Percentiles rank a stretch among this genome's conserved stretches.
These are phyloP conservation scores for Rhizopus microsporus DNA, from an alignment of 371 early-diverging fungal species.

Conservation along the genomic window DNA sequence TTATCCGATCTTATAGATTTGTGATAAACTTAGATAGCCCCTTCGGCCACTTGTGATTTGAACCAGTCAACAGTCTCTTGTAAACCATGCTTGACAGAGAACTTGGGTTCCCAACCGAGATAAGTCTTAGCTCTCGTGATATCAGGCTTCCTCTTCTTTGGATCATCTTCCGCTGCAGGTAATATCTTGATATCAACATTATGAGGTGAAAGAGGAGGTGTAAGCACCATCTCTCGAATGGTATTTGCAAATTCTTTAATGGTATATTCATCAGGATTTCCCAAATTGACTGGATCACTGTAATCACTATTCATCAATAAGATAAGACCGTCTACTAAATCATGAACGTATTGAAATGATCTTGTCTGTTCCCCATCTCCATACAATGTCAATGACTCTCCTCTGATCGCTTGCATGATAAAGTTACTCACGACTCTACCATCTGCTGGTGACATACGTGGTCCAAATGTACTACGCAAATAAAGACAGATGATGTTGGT, in stretches of 20 bases:
- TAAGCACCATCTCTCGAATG: conserved; percentile 68
- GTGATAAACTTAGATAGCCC: conserved; percentile 23
- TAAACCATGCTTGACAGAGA: conserved; percentile 77
- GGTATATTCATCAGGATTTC: conserved; percentile 88
- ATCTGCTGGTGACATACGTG: conserved; percentile 87
- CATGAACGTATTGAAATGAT: conserved; percentile 89
- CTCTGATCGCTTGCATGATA: conserved; percentile 82
- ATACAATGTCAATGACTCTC: conserved; percentile 79
- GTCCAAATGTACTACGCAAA: conserved; percentile 51
- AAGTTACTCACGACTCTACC: conserved; percentile 92
- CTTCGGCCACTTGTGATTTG: conserved; percentile 45
- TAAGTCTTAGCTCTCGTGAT: conserved; percentile 69
- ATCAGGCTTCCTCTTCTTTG: conserved; percentile 80
- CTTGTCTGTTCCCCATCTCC: conserved; percentile 85
- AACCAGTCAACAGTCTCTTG: conserved; percentile 89
- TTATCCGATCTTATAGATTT: too few relatives aligned
- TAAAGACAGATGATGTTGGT: not conserved
- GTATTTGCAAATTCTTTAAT: conserved; percentile 81
- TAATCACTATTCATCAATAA: conserved; percentile 75
- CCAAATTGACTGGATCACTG: conserved; percentile 80
- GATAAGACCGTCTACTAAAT: conserved; percentile 85
- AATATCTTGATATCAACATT: conserved; percentile 66
- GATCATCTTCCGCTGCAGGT: conserved; percentile 79
- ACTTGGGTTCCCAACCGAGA: conserved; percentile 78
- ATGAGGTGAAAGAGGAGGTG: conserved; percentile 30